Conservation (phyloP, 2,329 filamentous ascomycete genomes). For the Sphaerostilbella broomeana region DNA sequence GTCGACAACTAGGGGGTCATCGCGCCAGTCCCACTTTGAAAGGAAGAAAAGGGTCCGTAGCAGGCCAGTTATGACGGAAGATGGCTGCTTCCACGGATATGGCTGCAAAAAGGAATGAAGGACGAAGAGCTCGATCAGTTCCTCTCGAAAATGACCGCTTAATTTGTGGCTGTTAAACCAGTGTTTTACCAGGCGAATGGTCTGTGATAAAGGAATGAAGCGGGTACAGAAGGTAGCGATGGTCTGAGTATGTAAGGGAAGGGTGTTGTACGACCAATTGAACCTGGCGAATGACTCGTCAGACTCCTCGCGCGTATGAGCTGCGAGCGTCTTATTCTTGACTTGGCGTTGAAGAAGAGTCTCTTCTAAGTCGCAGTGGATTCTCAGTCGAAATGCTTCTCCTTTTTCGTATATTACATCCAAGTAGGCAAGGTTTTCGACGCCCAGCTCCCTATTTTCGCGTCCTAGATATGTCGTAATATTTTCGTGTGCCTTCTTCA, state of each 20-base stretch:
- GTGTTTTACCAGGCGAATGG: slow-evolving; percentile 77
- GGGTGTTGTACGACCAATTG: slow-evolving; percentile 63
- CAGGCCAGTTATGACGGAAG: slow-evolving; percentile 72
- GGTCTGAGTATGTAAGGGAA: slow-evolving; percentile 74
- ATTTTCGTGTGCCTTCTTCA: slow-evolving; percentile 54
- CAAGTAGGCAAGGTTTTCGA: slow-evolving; percentile 73
- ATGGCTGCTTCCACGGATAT: slow-evolving; percentile 72
- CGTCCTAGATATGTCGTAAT: slow-evolving; percentile 68
- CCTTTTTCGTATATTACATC: slow-evolving; percentile 71
- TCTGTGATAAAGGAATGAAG: slow-evolving; percentile 70
- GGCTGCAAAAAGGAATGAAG: slow-evolving; percentile 73
- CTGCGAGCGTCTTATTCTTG: slow-evolving; percentile 64
- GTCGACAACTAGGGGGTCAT: slow-evolving; percentile 75
- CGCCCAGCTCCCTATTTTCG: slow-evolving; percentile 63
- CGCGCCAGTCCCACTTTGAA: slow-evolving; percentile 85
- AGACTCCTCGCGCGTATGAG: slow-evolving; percentile 59
- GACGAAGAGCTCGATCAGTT: slow-evolving; percentile 78
- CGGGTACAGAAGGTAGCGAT: slow-evolving; percentile 75
- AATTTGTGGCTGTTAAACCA: slow-evolving; percentile 88
- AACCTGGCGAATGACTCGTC: slow-evolving; percentile 63
- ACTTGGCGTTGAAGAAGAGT: slow-evolving; percentile 70
- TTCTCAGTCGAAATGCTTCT: slow-evolving; percentile 73
- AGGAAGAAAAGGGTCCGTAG: slow-evolving; percentile 73
- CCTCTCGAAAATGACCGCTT: slow-evolving; percentile 64
- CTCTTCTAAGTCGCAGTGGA: slow-evolving; percentile 84